Evolutionary conservation across 176 grass and related monocot genomes (phyloP).

Genomic region (Dendrocalamus sinicus): DNA sequence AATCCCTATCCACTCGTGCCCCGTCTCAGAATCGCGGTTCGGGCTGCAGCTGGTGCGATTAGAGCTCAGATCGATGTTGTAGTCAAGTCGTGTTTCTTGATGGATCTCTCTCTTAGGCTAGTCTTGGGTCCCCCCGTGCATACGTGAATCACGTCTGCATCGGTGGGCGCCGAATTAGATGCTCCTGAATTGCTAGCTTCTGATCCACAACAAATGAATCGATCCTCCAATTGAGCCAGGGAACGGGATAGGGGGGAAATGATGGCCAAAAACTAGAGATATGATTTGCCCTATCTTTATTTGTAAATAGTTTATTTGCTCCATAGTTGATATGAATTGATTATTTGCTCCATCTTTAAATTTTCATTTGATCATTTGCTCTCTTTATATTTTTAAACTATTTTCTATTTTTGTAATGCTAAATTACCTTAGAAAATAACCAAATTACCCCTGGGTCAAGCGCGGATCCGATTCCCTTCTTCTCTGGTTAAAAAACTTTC

Average conservation of each 20-base stretch:
- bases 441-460: too few species aligned
- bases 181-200: background rate
- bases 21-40: background rate
- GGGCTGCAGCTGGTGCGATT: background rate
- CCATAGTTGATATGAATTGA: too few species aligned
- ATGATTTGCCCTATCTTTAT: too few species aligned
- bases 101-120: constrained; percentile 27
- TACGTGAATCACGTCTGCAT: constrained; percentile 3
- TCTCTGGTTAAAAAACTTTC: too few species aligned
- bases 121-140: background rate
- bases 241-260: constrained; percentile 2
- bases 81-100: background rate
- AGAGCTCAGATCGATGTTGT: constrained; percentile 36
- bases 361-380: too few species aligned
- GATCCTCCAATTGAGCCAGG: constrained; percentile 3
- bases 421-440: too few species aligned
- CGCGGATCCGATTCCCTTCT: too few species aligned
- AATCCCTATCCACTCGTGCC: background rate
- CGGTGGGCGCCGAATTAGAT: constrained; percentile 39
- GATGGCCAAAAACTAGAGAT: too few species aligned
- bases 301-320: too few species aligned
- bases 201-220: constrained; percentile 6
- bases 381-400: too few species aligned
- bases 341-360: too few species aligned
- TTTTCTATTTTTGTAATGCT: too few species aligned